Evolutionary conservation across 805 yeast species (phyloP), one percentile per base, ranked within the genome.

Genomic region (Isabelozyma rhagii): DNA sequence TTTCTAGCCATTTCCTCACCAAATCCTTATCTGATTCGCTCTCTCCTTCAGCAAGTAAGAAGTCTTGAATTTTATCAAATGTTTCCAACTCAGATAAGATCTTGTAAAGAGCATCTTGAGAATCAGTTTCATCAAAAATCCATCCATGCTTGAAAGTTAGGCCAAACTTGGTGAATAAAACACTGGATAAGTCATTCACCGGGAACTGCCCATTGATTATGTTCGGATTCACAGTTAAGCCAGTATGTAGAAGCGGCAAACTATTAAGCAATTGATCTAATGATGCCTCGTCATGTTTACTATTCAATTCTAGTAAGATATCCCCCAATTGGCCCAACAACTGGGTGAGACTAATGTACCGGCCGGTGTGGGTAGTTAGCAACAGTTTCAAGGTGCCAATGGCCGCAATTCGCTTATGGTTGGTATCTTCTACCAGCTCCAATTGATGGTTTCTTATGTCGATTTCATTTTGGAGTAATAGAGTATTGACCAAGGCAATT

Each of bases 131-230:
- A 45, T 78, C 78, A n/a, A 81, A 70, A 25, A 85, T 71, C 96
- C 97, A 92, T 1, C 97, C 97, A 64, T 93, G 98, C 3, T 82
- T 82, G 40, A 92, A 64, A 11, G 76, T 78, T 6, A 88, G 69
- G 31, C 77, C 82, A 61, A 82, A 87, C 3, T 79, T 68, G 7
- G 75, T 64, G 62, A 89, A 89, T 6, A 89, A 60, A 3, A 78
- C 71, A 49, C 82, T 61, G 39, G 84, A 87, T 18, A 74, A 68
- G 38, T 81, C 79, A 28, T 75, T 72, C 3, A 66, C 73, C 10
- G 65, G 62, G 56, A 88, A 87, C 0, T 78, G 64, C 4, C 94
- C 76, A 43, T 63, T 62, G 8, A 67, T 44, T 51, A 92, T 81
- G 43, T 77, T 72, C 2, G 96, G 92, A 57, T 90, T 83, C 11